phyloP scores from a whole-genome alignment of 2,329 filamentous ascomycete species.

The Albophoma yamanashiensis region DNA sequence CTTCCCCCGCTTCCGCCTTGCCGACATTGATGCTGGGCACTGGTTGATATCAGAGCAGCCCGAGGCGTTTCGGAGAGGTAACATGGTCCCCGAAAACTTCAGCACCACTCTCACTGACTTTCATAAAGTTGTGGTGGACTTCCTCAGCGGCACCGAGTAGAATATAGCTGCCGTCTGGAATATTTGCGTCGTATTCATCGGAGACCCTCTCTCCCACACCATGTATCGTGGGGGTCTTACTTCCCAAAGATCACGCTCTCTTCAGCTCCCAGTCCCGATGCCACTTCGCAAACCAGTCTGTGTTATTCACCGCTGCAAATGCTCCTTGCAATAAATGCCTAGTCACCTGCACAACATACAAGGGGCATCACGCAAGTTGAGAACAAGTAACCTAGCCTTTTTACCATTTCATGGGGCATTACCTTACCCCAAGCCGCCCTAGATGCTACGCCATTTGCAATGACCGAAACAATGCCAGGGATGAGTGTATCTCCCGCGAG shows the following conservation, averaged over 20 bases:
- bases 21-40: constrained; percentile 69
- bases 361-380: neutral
- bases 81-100: neutral
- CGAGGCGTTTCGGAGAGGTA: constrained; percentile 64
- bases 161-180: neutral
- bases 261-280: neutral
- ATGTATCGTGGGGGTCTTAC: neutral
- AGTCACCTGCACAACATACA: neutral
- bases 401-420: constrained; percentile 26
- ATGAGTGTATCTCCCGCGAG: constrained; percentile 21
- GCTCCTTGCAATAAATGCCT: neutral
- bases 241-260: neutral
- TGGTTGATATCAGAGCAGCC: constrained; percentile 89
- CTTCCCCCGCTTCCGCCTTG: constrained; percentile 66
- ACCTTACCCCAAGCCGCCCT: constrained; percentile 29
- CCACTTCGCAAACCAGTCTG: neutral
- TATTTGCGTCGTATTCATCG: neutral
- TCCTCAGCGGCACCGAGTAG: constrained; percentile 41
- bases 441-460: constrained; percentile 33
- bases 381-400: constrained; percentile 19
- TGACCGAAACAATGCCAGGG: constrained; percentile 31
- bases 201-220: neutral
- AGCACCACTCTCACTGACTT: constrained; percentile 1
- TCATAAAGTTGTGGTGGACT: constrained; percentile 50
- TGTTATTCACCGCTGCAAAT: neutral